A percentile compares a stretch with the other conserved stretches of the same genome.
phyloP scores from a whole-genome alignment of 805 yeast genomes.

The Hanseniaspora pseudoguilliermondii region DNA sequence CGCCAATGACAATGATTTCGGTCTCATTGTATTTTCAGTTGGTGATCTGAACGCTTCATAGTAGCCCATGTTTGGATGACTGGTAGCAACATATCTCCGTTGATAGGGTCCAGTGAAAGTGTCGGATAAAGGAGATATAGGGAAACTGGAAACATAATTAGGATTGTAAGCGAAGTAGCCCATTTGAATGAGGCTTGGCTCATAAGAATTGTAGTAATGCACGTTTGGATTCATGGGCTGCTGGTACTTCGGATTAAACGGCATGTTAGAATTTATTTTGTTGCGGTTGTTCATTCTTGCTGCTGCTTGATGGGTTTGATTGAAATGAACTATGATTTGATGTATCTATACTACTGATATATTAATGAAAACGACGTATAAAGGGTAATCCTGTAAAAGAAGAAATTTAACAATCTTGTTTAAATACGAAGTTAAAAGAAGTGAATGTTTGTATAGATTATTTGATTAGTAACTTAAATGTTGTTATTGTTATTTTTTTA shows the following conservation, averaged over 20 bases:
- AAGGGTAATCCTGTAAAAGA: too few species aligned
- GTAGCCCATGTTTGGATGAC: neutral
- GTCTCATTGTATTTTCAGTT: neutral
- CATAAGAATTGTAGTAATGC: neutral
- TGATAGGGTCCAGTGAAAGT: neutral
- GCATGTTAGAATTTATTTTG: neutral
- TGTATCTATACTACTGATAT: too few species aligned
- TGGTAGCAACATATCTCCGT: neutral
- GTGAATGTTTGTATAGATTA: too few species aligned
- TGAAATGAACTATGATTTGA: too few species aligned
- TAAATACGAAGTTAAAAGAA: too few species aligned
- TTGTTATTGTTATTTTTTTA: too few species aligned
- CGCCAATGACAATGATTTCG: neutral
- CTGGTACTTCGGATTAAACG: neutral
- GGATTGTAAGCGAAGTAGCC: neutral
- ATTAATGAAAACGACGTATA: too few species aligned
- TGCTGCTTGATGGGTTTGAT: neutral
- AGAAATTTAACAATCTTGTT: too few species aligned
- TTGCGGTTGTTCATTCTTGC: neutral
- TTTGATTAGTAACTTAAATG: too few species aligned
- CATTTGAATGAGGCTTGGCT: neutral
- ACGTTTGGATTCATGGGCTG: neutral
- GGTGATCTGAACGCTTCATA: neutral
- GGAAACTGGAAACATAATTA: neutral
- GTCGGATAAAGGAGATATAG: neutral